Evolutionary conservation across 2,329 filamentous ascomycete species (phyloP).

Genomic region (Arachnomyces sp.): DNA sequence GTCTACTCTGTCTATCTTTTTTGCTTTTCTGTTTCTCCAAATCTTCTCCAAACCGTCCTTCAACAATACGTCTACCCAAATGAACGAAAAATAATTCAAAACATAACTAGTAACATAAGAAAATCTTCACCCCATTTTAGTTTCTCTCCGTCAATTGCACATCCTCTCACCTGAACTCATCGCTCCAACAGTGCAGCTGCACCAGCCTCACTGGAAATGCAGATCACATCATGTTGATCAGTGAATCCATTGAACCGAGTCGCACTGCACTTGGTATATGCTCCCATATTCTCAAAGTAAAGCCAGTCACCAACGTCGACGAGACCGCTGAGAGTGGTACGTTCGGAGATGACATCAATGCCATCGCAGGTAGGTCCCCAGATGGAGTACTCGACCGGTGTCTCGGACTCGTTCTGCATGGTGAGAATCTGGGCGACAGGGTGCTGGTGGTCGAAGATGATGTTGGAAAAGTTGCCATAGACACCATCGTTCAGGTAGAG

Average conservation of each 20-base stretch:
- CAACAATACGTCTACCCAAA: too few species aligned
- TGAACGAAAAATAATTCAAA: too few species aligned
- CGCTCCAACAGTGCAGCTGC: slow-evolving; percentile 62
- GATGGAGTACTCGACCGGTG: slow-evolving; percentile 74
- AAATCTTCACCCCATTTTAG: too few species aligned
- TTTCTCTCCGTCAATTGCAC: too few species aligned
- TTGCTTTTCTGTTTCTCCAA: too few species aligned
- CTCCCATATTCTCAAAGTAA: slow-evolving; percentile 98
- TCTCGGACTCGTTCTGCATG: slow-evolving; percentile 46
- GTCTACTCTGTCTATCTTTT: too few species aligned
- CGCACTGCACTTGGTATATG: slow-evolving; percentile 96
- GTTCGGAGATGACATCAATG: slow-evolving; percentile 86
- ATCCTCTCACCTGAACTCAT: slow-evolving; percentile 13
- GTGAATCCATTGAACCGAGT: slow-evolving; percentile 97
- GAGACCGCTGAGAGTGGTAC: slow-evolving; percentile 64
- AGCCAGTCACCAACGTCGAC: slow-evolving; percentile 95
- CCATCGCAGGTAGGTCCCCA: slow-evolving; percentile 98
- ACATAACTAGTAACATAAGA: too few species aligned
- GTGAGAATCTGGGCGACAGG: slow-evolving; percentile 75
- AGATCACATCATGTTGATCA: slow-evolving; percentile 84
- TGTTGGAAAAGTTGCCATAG: slow-evolving; percentile 97
- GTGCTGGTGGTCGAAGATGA: slow-evolving; percentile 98
- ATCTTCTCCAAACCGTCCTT: too few species aligned
- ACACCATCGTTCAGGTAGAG: slow-evolving; percentile 95
- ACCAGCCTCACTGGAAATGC: slow-evolving; percentile 87